Evolutionary conservation across 2,329 filamentous ascomycete species (phyloP).

Genomic region (Trichoderma brevicompactum): DNA sequence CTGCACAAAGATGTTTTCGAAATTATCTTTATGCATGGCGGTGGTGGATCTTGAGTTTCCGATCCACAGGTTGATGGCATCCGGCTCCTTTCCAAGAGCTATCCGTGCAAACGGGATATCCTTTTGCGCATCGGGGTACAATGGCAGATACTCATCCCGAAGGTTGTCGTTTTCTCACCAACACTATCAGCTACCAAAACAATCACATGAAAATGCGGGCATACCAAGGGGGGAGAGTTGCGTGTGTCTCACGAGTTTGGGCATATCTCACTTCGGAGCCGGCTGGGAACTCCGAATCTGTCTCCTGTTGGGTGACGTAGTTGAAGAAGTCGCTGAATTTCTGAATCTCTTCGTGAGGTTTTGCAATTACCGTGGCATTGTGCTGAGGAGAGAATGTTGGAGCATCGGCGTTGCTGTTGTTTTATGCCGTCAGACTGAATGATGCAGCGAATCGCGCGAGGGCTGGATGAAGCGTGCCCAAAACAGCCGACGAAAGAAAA

Average conservation of each 20-base stretch:
- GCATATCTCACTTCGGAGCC: slow-evolving; percentile 67
- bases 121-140: slow-evolving; percentile 66
- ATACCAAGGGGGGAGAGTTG: not conserved
- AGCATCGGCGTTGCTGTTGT: slow-evolving; percentile 45
- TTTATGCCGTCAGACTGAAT: not conserved
- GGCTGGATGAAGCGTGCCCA: no score
- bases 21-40: slow-evolving; percentile 79
- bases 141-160: slow-evolving; percentile 67
- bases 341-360: slow-evolving; percentile 70
- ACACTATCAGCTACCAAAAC: not conserved
- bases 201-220: no score
- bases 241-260: slow-evolving; percentile 67
- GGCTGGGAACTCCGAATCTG: slow-evolving; percentile 38
- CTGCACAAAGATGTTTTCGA: slow-evolving; percentile 85
- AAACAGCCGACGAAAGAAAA: not conserved
- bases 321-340: slow-evolving; percentile 65
- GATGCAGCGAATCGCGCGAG: no score
- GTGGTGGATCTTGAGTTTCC: slow-evolving; percentile 73
- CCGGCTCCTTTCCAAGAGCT: slow-evolving; percentile 66
- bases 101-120: slow-evolving; percentile 74
- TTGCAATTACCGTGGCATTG: slow-evolving; percentile 61
- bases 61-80: slow-evolving; percentile 84
- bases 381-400: slow-evolving; percentile 39
- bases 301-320: slow-evolving; percentile 64
- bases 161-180: slow-evolving; percentile 75